Percentiles rank a stretch among this genome's conserved stretches.
Evolutionary conservation across 2,329 filamentous ascomycete genomes (phyloP).

Genomic region (Aspergillus tanneri): DNA sequence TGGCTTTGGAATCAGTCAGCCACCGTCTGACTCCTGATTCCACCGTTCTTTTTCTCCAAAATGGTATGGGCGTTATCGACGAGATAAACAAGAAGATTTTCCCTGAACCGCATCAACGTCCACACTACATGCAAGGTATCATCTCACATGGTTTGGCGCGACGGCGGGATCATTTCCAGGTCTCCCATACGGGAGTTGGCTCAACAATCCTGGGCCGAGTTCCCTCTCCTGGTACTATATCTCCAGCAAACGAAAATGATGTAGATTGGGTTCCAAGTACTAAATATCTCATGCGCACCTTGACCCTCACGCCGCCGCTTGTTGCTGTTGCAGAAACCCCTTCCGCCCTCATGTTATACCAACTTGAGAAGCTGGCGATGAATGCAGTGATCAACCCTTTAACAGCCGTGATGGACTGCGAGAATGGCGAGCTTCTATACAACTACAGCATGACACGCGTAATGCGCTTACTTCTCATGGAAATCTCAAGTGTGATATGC

Average conservation of each 20-base stretch:
- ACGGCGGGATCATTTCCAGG: constrained; percentile 48
- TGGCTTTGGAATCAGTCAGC: constrained; percentile 64
- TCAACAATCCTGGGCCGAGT: constrained; percentile 58
- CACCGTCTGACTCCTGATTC: constrained; percentile 66
- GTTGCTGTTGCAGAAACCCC: constrained; percentile 59
- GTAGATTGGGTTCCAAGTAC: constrained; percentile 40
- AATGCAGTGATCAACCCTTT: constrained; percentile 77
- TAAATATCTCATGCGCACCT: constrained; percentile 63
- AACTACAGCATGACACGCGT: constrained; percentile 65
- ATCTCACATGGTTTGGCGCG: constrained; percentile 59
- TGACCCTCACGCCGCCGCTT: constrained; percentile 63
- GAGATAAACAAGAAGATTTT: constrained; percentile 71
- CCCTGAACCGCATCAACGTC: constrained; percentile 61
- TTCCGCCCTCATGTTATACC: constrained; percentile 65
- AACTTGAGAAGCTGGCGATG: constrained; percentile 76
- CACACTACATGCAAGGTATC: constrained; percentile 73
- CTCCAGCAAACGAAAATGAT: constrained; percentile 24
- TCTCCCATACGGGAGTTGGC: constrained; percentile 59
- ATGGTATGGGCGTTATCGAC: constrained; percentile 82
- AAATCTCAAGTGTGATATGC: constrained; percentile 70
- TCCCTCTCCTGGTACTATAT: constrained; percentile 27
- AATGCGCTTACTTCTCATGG: constrained; percentile 69
- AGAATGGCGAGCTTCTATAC: constrained; percentile 68
- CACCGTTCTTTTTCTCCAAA: constrained; percentile 73
- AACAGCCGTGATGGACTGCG: constrained; percentile 73